A percentile compares a stretch with the other conserved stretches of the same genome.
These are phyloP conservation scores for Silene vulgaris DNA, from an alignment of 179 eudicot genomes.

Conservation along the genomic window DNA sequence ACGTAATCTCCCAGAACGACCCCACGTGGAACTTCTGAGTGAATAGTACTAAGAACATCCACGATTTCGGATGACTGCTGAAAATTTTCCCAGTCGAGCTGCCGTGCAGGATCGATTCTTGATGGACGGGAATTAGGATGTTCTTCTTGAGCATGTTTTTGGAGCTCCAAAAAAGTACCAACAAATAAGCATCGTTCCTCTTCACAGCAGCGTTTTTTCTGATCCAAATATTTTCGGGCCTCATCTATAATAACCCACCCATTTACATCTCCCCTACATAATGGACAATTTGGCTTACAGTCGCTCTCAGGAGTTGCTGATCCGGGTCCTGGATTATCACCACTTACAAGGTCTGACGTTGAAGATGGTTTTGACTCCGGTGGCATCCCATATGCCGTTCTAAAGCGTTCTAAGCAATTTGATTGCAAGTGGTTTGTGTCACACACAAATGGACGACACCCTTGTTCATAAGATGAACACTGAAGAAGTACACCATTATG, in stretches of 20 bases:
- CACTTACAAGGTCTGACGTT: conserved; percentile 34
- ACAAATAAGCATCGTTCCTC: conserved; percentile 59
- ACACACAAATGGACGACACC: conserved; percentile 83
- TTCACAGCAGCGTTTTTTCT: conserved; percentile 69
- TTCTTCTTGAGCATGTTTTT: conserved; percentile 66
- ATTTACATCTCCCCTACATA: conserved; percentile 86
- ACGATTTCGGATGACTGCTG: conserved; percentile 92
- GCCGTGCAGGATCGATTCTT: conserved; percentile 76
- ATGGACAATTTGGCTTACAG: conserved; percentile 69
- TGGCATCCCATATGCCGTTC: conserved; percentile 60
- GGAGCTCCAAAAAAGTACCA: conserved; percentile 73
- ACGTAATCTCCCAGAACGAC: conserved; percentile 96
- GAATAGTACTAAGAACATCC: conserved; percentile 91
- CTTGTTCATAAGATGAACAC: conserved; percentile 77
- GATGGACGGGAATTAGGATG: conserved; percentile 88
- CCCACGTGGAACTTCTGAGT: conserved; percentile 86
- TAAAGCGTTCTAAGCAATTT: conserved; percentile 82
- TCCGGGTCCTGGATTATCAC: no score
- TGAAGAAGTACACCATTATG: conserved; percentile 87
- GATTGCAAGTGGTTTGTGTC: conserved; percentile 91
- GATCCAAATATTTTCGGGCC: conserved; percentile 60
- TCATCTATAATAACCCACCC: conserved; percentile 65
- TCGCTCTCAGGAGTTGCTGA: no score
- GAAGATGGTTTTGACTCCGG: conserved; percentile 40
- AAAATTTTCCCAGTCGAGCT: conserved; percentile 94